Conservation (phyloP, 129 eudicot genomes). For the Ambrosia artemisiifolia region DNA sequence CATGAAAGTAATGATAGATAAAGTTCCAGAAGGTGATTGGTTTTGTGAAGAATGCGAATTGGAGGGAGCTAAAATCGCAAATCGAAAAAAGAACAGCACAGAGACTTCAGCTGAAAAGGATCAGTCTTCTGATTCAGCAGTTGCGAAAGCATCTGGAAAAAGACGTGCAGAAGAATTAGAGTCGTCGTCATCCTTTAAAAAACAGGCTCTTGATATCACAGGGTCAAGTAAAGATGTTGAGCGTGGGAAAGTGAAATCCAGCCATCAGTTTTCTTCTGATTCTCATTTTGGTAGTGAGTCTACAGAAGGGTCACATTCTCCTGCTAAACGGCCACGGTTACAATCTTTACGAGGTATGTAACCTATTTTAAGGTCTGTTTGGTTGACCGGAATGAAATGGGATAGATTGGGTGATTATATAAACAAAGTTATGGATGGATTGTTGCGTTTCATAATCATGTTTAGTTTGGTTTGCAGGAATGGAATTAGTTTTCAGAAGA, state of each 20-base stretch:
- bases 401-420: not conserved
- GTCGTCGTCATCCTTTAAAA: conserved; percentile 58
- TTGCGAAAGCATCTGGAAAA: conserved; percentile 42
- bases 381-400: not conserved
- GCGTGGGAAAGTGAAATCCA: conserved; percentile 39
- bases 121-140: conserved; percentile 40
- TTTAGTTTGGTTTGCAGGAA: not conserved
- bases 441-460: not conserved
- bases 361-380: not conserved
- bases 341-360: conserved; percentile 41
- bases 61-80: conserved; percentile 33
- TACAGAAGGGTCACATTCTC: conserved; percentile 45
- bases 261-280: conserved; percentile 37
- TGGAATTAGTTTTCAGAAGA: not conserved
- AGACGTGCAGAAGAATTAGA: conserved; percentile 63
- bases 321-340: conserved; percentile 39
- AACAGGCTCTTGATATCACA: conserved; percentile 46
- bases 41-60: conserved; percentile 81
- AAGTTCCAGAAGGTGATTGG: conserved; percentile 95
- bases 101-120: conserved; percentile 44
- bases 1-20: conserved; percentile 61
- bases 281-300: conserved; percentile 28
- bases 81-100: conserved; percentile 29
- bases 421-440: not conserved
- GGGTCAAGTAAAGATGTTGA: conserved; percentile 57